These are phyloP conservation scores for Penicillium sp. DNA, from an alignment of 2,329 filamentous ascomycete species.

Conservation along the genomic window DNA sequence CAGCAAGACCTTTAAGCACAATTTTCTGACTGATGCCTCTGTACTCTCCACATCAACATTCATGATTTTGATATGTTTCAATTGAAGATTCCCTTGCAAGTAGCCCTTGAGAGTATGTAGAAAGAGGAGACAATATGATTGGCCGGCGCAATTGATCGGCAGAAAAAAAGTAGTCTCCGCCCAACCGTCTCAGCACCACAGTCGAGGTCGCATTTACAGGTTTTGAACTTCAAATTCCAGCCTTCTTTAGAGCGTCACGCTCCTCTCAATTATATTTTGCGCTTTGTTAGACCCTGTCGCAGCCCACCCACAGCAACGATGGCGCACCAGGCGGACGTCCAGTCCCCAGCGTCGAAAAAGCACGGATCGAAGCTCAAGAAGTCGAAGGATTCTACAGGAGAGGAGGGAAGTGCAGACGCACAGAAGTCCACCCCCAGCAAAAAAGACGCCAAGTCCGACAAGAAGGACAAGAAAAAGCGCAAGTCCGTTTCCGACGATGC, in stretches of 20 bases:
- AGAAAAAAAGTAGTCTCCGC: conserved; percentile 15
- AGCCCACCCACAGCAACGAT: background rate
- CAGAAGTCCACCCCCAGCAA: conserved; percentile 3
- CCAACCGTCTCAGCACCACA: conserved; percentile 1
- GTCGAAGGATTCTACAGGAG: conserved; percentile 37
- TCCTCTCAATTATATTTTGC: background rate
- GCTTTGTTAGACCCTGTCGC: background rate
- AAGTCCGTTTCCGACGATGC: conserved; percentile 17
- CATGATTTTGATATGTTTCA: background rate
- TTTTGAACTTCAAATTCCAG: background rate
- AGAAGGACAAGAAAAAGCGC: conserved; percentile 27
- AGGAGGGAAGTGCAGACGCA: conserved; percentile 23
- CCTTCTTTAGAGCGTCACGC: background rate
- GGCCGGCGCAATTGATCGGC: conserved; percentile 7
- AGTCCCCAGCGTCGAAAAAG: conserved; percentile 57
- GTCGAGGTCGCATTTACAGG: conserved; percentile 1
- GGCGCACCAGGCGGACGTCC: conserved; percentile 5
- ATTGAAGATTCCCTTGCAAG: background rate
- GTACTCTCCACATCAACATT: background rate
- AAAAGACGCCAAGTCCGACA: conserved; percentile 16
- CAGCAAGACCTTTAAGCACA: background rate
- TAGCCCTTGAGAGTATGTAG: background rate
- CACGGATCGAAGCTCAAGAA: conserved; percentile 61
- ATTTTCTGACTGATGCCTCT: background rate
- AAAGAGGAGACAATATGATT: conserved; percentile 2